phyloP scores from a whole-genome alignment of 208 protist species.

The Endotrypanum monterogeii region DNA sequence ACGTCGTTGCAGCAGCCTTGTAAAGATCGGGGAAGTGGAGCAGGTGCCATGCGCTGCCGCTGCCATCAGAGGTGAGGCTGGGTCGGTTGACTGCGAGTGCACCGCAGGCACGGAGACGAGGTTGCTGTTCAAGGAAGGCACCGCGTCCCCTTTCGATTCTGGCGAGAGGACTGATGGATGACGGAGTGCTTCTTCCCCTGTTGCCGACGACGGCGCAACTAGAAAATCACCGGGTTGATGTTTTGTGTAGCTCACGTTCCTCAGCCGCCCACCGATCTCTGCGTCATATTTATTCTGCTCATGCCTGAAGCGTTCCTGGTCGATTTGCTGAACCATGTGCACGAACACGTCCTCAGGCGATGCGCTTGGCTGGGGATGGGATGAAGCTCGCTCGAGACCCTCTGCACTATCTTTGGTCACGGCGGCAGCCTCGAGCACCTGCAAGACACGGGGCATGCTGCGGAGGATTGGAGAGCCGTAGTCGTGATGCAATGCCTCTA shows the following conservation, averaged over 20 bases:
- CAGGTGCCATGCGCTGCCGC: neutral
- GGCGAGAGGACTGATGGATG: neutral
- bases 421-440: slow-evolving; percentile 26
- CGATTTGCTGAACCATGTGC: slow-evolving; percentile 26
- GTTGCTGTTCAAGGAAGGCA: neutral
- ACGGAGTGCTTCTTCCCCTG: slow-evolving; percentile 1
- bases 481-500: slow-evolving; percentile 16
- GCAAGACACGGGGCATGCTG: slow-evolving; percentile 28
- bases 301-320: slow-evolving; percentile 4
- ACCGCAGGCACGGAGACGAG: neutral
- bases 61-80: slow-evolving; percentile 11
- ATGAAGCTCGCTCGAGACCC: neutral
- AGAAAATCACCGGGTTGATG: slow-evolving; percentile 7
- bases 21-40: neutral
- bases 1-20: slow-evolving; percentile 9
- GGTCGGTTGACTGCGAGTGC: slow-evolving; percentile 8
- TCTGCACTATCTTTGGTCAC: neutral
- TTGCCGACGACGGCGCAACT: slow-evolving; percentile 5
- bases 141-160: neutral
- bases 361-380: neutral
- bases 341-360: slow-evolving; percentile 24
- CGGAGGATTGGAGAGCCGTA: slow-evolving; percentile 28
- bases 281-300: neutral
- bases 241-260: neutral
- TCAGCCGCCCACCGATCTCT: neutral